These are phyloP conservation scores for Adansonia gregorii DNA, from an alignment of 441 rosid species.

Conservation along the genomic window DNA sequence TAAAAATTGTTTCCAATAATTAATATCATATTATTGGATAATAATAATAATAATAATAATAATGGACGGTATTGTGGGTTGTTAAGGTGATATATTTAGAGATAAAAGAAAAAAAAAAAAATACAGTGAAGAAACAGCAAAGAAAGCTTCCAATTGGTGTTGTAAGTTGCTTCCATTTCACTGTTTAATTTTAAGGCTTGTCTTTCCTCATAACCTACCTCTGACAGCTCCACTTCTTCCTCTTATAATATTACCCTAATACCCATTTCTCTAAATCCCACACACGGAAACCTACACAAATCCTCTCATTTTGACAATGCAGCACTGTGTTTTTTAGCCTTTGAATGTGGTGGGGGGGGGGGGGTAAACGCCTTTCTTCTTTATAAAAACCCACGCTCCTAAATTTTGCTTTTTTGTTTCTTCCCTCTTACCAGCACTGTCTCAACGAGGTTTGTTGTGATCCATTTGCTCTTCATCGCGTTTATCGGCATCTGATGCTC, in stretches of 20 bases:
- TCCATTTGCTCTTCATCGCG: conserved; percentile 1
- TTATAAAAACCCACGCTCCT: conserved; percentile 26
- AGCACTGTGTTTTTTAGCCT: conserved; percentile 23
- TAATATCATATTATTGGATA: no score
- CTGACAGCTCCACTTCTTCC: conserved; percentile 56
- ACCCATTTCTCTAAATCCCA: conserved; percentile 31
- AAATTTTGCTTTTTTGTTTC: conserved; percentile 19
- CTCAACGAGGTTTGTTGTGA: conserved; percentile 32
- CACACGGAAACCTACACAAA: conserved; percentile 38
- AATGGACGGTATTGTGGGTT: background rate
- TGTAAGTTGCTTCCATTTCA: conserved; percentile 40
- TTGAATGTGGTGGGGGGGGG: conserved; percentile 24
- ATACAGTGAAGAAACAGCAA: conserved; percentile 37
- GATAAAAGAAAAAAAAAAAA: background rate
- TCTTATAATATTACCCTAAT: conserved; percentile 20
- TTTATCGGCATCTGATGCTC: conserved; percentile 19
- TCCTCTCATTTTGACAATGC: conserved; percentile 35
- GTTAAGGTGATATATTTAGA: no score
- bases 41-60: background rate
- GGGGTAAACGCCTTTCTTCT: conserved; percentile 24
- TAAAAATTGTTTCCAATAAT: background rate
- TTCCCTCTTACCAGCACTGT: background rate
- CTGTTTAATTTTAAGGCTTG: conserved; percentile 38
- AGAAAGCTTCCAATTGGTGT: conserved; percentile 35
- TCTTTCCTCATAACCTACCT: conserved; percentile 55